These are phyloP conservation scores for Trichosanthes truncata DNA, from an alignment of 306 rosid genomes.

Conservation along the genomic window DNA sequence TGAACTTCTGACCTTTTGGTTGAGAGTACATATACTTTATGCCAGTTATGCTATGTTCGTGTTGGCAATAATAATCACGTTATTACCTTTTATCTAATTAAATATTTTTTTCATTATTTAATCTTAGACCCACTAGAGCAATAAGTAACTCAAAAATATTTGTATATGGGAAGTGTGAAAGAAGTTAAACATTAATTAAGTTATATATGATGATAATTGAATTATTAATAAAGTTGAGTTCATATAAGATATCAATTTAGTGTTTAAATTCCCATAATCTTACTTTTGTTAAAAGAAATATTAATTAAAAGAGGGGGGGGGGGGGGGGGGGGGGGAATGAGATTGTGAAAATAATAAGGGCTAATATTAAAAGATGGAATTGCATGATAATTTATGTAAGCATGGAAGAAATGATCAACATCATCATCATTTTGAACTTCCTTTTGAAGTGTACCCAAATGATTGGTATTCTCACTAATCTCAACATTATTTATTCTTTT, in stretches of 20 bases:
- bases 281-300: not conserved
- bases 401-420: not conserved
- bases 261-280: not conserved
- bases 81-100: too few species aligned
- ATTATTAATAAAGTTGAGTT: not conserved
- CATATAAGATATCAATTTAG: not conserved
- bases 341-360: not conserved
- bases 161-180: too few species aligned
- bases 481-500: not conserved
- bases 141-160: too few species aligned
- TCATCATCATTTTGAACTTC: slow-evolving; percentile 3
- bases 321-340: too few species aligned
- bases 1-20: too few species aligned
- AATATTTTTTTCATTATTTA: too few species aligned
- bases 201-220: not conserved
- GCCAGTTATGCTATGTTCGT: too few species aligned
- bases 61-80: too few species aligned
- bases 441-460: not conserved
- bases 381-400: not conserved
- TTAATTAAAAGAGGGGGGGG: not conserved
- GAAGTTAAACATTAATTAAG: too few species aligned
- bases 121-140: too few species aligned
- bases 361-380: not conserved
- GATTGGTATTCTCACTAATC: not conserved
- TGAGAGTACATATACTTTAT: too few species aligned